These are phyloP conservation scores for Copromyces sp. DNA, from an alignment of 495 filamentous ascomycete species.

Conservation along the genomic window DNA sequence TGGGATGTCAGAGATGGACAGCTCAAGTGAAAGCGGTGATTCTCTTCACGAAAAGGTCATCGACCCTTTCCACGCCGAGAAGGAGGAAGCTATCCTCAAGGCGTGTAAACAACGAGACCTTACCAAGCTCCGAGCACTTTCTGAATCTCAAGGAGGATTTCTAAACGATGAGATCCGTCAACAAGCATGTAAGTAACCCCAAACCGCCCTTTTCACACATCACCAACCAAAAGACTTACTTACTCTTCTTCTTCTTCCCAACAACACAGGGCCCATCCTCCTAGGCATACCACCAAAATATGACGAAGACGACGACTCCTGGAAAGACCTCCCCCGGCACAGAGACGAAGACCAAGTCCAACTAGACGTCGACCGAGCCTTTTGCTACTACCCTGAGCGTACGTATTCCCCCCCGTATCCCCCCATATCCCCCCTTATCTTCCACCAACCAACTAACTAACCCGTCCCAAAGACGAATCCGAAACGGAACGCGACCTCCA, in stretches of 20 bases:
- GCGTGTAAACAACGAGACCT: conserved; percentile 61
- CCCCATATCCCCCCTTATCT: too few species aligned
- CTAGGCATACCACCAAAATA: conserved; percentile 42
- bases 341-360: conserved; percentile 81
- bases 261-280: conserved; percentile 61
- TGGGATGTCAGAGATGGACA: conserved; percentile 1
- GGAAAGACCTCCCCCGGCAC: conserved; percentile 53
- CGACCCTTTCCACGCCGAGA: conserved; percentile 2
- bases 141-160: conserved; percentile 65
- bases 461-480: conserved; percentile 17
- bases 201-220: not conserved
- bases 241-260: not conserved
- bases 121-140: conserved; percentile 50
- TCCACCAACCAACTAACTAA: too few species aligned
- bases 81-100: conserved; percentile 39
- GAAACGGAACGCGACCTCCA: conserved; percentile 52
- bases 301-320: conserved; percentile 24
- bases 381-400: conserved; percentile 80
- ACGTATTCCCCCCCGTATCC: too few species aligned
- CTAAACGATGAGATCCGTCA: conserved; percentile 70
- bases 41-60: conserved; percentile 11
- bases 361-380: conserved; percentile 89
- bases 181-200: conserved; percentile 63
- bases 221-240: not conserved
- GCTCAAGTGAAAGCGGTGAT: not conserved